Evolutionary conservation across 177 flowering plant genomes (phyloP).

Genomic region (Telopea speciosissima): DNA sequence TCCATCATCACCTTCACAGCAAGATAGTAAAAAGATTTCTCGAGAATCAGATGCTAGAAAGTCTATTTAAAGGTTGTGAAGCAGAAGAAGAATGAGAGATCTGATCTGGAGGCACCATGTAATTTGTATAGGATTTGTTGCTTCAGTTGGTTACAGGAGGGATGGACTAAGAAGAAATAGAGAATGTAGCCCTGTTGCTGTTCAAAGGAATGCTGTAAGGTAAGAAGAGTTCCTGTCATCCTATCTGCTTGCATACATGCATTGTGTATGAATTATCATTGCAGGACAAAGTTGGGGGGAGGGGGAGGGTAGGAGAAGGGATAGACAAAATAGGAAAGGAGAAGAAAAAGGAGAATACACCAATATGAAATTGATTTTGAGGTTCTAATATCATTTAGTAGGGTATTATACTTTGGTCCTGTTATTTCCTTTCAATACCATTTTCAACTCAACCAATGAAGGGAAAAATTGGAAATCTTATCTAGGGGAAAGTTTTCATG

Average conservation of each 20-base stretch:
- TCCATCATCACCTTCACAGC: constrained; percentile 22
- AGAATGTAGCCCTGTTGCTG: constrained; percentile 2
- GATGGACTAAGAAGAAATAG: constrained; percentile 1
- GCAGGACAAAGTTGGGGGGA: not conserved
- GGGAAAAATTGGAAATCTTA: not conserved
- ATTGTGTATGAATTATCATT: not conserved
- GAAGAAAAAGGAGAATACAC: no score
- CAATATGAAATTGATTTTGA: not conserved
- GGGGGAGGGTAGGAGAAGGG: not conserved
- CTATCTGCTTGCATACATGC: not conserved
- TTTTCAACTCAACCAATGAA: not conserved
- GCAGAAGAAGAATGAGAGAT: not conserved
- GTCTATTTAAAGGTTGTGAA: not conserved
- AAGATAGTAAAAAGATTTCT: not conserved
- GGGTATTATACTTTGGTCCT: not conserved
- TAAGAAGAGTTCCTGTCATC: not conserved
- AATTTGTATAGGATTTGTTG: not conserved
- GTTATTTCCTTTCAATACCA: not conserved
- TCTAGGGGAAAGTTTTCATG: no score
- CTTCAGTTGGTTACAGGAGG: not conserved
- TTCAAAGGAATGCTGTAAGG: not conserved
- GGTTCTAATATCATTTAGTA: not conserved
- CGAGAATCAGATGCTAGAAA: constrained; percentile 4
- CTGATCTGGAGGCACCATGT: constrained; percentile 4
- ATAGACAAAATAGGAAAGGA: no score